Percentiles rank a stretch among this genome's conserved stretches.
phyloP scores from a whole-genome alignment of 2,329 filamentous ascomycete genomes.

The Rasamsonia emersonii region DNA sequence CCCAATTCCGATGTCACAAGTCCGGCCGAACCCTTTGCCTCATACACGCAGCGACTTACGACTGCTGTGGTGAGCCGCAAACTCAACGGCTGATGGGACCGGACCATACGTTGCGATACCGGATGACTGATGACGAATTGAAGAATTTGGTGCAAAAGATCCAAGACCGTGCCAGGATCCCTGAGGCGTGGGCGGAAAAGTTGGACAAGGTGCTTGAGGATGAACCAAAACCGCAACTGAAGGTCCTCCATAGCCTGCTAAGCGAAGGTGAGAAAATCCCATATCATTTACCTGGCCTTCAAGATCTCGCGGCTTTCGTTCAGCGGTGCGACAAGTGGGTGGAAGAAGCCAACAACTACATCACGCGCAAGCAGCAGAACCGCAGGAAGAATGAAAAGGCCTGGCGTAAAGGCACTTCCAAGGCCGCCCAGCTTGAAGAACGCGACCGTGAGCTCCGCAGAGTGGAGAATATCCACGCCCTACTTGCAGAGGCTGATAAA shows the following conservation, averaged over 20 bases:
- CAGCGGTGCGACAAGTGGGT: slow-evolving; percentile 97
- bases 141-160: slow-evolving; percentile 62
- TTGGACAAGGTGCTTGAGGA: slow-evolving; percentile 77
- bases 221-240: slow-evolving; percentile 74
- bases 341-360: slow-evolving; percentile 92
- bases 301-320: slow-evolving; percentile 78
- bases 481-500: slow-evolving; percentile 73
- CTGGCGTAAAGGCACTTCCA: slow-evolving; percentile 64
- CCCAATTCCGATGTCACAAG: slow-evolving; percentile 76
- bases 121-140: slow-evolving; percentile 65
- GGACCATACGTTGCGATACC: slow-evolving; percentile 68
- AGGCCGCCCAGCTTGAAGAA: slow-evolving; percentile 75
- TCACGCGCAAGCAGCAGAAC: slow-evolving; percentile 94
- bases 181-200: slow-evolving; percentile 85
- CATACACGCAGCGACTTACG: slow-evolving; percentile 66
- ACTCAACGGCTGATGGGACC: slow-evolving; percentile 59
- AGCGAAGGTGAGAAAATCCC: slow-evolving; percentile 95
- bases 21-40: slow-evolving; percentile 77
- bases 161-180: slow-evolving; percentile 74
- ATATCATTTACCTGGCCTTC: slow-evolving; percentile 74
- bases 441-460: slow-evolving; percentile 76
- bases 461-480: slow-evolving; percentile 76
- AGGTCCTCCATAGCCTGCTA: slow-evolving; percentile 71
- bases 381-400: slow-evolving; percentile 88
- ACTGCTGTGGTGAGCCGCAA: slow-evolving; percentile 67